Conservation (phyloP, 2,329 filamentous ascomycete species). For the Orbilia quercus region DNA sequence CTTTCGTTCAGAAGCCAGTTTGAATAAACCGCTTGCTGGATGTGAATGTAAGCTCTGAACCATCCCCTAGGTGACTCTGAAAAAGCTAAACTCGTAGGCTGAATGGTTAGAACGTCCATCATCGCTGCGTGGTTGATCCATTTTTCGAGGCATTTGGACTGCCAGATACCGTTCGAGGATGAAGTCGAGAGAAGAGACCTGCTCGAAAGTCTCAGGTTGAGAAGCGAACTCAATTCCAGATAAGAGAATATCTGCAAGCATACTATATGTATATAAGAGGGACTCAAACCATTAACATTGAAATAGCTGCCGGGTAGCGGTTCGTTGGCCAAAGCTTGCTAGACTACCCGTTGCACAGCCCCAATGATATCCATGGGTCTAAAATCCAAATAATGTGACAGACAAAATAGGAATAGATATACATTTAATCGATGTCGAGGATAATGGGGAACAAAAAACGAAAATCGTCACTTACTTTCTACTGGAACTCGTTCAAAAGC, state of each 20-base stretch:
- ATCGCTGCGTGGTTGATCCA: constrained; percentile 51
- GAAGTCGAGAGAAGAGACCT: constrained; percentile 41
- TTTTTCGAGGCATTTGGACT: constrained; percentile 48
- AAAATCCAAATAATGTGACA: constrained; percentile 51
- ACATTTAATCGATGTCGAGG: constrained; percentile 39
- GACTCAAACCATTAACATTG: constrained; percentile 36
- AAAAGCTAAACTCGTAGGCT: constrained; percentile 54
- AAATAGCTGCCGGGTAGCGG: constrained; percentile 30
- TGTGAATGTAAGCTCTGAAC: constrained; percentile 48
- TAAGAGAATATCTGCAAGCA: constrained; percentile 56
- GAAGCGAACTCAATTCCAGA: constrained; percentile 53
- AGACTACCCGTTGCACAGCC: constrained; percentile 57
- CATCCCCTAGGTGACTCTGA: constrained; percentile 56
- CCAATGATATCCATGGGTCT: constrained; percentile 53
- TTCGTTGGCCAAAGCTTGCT: constrained; percentile 55
- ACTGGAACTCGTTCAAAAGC: constrained; percentile 54
- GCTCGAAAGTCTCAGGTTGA: constrained; percentile 51
- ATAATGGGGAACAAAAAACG: constrained; percentile 23
- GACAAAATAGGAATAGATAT: constrained; percentile 56
- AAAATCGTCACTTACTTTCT: constrained; percentile 51
- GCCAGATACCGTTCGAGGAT: constrained; percentile 53
- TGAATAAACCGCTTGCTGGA: constrained; percentile 52
- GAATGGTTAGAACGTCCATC: constrained; percentile 51
- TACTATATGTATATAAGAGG: constrained; percentile 48
- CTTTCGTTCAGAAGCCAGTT: constrained; percentile 53